phyloP scores from a whole-genome alignment of 2,329 filamentous ascomycete genomes.

The Lasiodiplodia sp. region DNA sequence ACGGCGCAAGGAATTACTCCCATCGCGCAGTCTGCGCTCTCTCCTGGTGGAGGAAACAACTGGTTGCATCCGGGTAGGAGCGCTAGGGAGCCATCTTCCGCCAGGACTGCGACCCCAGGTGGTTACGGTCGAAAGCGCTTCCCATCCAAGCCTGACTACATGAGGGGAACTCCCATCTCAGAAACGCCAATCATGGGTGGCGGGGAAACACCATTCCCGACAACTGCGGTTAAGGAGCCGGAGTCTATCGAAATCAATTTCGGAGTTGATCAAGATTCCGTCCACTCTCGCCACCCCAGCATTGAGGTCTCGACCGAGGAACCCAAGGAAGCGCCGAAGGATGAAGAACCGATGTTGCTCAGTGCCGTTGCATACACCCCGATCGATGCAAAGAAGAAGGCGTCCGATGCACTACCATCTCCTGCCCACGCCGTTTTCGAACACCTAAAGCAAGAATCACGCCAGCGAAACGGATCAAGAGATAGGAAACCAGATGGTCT shows the following conservation, averaged over 20 bases:
- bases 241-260: slow-evolving; percentile 25
- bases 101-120: slow-evolving; percentile 63
- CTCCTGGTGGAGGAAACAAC: slow-evolving; percentile 64
- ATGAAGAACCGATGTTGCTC: slow-evolving; percentile 53
- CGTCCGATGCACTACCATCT: slow-evolving; percentile 69
- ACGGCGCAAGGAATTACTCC: slow-evolving; percentile 87
- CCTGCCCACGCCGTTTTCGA: slow-evolving; percentile 71
- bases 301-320: slow-evolving; percentile 22
- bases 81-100: slow-evolving; percentile 55
- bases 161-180: slow-evolving; percentile 37
- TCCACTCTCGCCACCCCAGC: slow-evolving; percentile 18
- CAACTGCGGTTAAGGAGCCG: slow-evolving; percentile 31
- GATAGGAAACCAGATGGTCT: slow-evolving; percentile 81
- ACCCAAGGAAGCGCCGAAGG: slow-evolving; percentile 58
- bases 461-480: slow-evolving; percentile 73
- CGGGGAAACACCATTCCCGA: slow-evolving; percentile 25
- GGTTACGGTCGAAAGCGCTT: slow-evolving; percentile 72
- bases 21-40: slow-evolving; percentile 73
- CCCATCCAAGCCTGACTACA: slow-evolving; percentile 55
- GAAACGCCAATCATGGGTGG: slow-evolving; percentile 23
- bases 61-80: slow-evolving; percentile 48
- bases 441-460: slow-evolving; percentile 65
- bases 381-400: slow-evolving; percentile 37
- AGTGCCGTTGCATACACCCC: slow-evolving; percentile 46
- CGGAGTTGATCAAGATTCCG: background rate